phyloP scores from a whole-genome alignment of 106 monocot species.

The Acanthochlamys bracteata region DNA sequence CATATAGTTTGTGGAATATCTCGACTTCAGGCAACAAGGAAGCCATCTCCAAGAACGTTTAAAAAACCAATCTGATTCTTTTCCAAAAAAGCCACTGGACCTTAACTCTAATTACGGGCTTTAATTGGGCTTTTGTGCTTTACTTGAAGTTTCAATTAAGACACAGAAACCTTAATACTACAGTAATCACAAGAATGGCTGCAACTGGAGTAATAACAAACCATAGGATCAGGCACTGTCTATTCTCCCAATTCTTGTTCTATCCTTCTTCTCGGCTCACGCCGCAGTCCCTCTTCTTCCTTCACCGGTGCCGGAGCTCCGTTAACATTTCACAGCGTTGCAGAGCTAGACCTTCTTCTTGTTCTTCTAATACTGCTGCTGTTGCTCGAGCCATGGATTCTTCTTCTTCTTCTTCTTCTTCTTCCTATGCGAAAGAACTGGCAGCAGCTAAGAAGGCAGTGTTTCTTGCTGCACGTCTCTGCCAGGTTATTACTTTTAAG shows the following conservation, averaged over 20 bases:
- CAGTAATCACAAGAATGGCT: too few species aligned
- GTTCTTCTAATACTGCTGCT: too few species aligned
- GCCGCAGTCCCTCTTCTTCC: not conserved
- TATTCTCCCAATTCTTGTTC: not conserved
- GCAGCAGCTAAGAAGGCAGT: slow-evolving; percentile 91
- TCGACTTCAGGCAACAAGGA: too few species aligned
- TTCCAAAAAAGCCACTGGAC: too few species aligned
- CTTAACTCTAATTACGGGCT: too few species aligned
- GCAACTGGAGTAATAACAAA: too few species aligned
- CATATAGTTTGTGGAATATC: too few species aligned
- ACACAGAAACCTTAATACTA: too few species aligned
- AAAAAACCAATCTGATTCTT: too few species aligned
- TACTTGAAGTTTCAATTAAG: too few species aligned
- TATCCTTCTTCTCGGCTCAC: slow-evolving; percentile 18
- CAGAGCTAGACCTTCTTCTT: not conserved
- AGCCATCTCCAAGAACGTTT: too few species aligned
- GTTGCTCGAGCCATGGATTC: slow-evolving; percentile 6
- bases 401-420: not conserved
- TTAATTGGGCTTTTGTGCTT: too few species aligned
- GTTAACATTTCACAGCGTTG: not conserved
- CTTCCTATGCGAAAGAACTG: slow-evolving; percentile 56
- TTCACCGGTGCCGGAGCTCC: not conserved
- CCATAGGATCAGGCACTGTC: not conserved
- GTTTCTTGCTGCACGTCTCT: slow-evolving; percentile 74
- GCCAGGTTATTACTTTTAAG: slow-evolving; percentile 36